phyloP scores from a whole-genome alignment of 306 rosid genomes.

The Boehmeria nivea region DNA sequence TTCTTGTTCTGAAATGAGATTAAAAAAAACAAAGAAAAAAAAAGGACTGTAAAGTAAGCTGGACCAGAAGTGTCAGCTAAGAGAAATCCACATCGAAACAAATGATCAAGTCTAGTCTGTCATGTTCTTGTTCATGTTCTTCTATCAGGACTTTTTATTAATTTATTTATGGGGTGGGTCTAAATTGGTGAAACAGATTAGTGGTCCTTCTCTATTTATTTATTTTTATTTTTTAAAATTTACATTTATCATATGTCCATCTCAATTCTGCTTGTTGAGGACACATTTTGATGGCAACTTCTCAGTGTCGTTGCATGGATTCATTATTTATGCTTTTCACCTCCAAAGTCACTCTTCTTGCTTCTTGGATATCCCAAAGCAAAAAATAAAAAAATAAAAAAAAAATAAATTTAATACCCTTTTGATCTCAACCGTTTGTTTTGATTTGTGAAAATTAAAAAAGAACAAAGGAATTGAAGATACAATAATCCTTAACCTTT shows the following conservation, averaged over 20 bases:
- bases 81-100: constrained; percentile 11
- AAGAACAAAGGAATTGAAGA: neutral
- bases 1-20: no score
- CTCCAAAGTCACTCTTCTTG: neutral
- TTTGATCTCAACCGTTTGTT: neutral
- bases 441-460: neutral
- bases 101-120: neutral
- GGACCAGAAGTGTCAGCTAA: constrained; percentile 11
- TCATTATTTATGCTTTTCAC: constrained; percentile 4
- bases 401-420: neutral
- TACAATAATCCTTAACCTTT: no score
- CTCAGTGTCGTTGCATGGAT: constrained; percentile 1
- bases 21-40: no score
- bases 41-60: neutral
- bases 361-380: neutral
- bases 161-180: neutral
- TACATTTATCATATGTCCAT: constrained; percentile 18
- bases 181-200: neutral
- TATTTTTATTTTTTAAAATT: no score
- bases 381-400: neutral
- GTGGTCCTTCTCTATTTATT: neutral
- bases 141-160: neutral
- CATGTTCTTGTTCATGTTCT: neutral
- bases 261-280: constrained; percentile 16
- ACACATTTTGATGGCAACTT: constrained; percentile 17